phyloP scores from a whole-genome alignment of 2,329 filamentous ascomycete species.

The Epichloe typhina region DNA sequence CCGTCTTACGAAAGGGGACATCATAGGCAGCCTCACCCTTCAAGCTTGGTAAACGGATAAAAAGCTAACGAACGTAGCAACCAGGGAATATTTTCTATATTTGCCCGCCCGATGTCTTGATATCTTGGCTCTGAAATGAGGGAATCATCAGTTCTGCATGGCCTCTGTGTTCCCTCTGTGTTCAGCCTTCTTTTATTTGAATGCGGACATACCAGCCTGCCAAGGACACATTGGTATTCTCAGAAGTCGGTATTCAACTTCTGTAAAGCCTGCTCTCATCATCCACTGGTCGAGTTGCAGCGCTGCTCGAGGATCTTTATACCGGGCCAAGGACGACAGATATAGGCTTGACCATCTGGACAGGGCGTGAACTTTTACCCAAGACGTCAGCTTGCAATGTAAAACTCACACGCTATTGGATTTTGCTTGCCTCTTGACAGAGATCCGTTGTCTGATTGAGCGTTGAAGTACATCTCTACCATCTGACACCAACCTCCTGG shows the following conservation, averaged over 20 bases:
- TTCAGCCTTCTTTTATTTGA: background rate
- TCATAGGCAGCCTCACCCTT: conserved; percentile 25
- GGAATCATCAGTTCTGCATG: background rate
- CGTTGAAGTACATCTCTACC: conserved; percentile 75
- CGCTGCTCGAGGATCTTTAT: conserved; percentile 54
- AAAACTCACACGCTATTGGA: background rate
- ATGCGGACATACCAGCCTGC: conserved; percentile 40
- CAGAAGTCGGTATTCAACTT: conserved; percentile 53
- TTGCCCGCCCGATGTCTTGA: conserved; percentile 38
- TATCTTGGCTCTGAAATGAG: conserved; percentile 32
- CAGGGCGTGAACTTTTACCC: conserved; percentile 44
- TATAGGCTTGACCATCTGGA: conserved; percentile 55
- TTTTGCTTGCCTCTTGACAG: conserved; percentile 43
- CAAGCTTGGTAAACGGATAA: conserved; percentile 40
- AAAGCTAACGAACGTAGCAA: conserved; percentile 41
- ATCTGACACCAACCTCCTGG: conserved; percentile 78
- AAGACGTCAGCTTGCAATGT: conserved; percentile 3
- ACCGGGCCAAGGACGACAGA: conserved; percentile 44
- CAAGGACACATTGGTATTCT: conserved; percentile 57
- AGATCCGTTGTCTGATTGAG: conserved; percentile 76
- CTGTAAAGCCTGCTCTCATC: conserved; percentile 49
- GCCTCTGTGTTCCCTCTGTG: background rate
- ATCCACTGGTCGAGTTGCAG: conserved; percentile 46
- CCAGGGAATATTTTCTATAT: conserved; percentile 40
- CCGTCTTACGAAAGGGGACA: background rate